Base-by-base conservation (phyloP, 108 stramenopile genomes). In the Cyclostephanos tholiformis region DNA sequence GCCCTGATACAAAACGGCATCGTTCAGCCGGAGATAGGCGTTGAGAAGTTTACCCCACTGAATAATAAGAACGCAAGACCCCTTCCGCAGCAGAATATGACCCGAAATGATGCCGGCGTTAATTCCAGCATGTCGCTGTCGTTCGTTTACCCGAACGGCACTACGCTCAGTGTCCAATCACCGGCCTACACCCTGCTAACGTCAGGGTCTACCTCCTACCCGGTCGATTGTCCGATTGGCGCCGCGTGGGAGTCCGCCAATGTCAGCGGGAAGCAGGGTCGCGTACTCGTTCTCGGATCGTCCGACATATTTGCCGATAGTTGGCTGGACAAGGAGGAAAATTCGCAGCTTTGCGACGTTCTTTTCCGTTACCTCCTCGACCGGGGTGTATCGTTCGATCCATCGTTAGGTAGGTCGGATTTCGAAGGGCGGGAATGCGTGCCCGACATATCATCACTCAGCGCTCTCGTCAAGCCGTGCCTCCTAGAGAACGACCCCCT, bases 251-350 rank as follows among this genome's bases (percentile, higher is more conserved):
- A 93, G 72, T 65, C 74, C 27, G 55, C 56, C 48, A 65, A 62
- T 19, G 35, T 59, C 44, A 20, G 16, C 38, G n/a, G 49, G 20
- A 36, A 63, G 48, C 39, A 76, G 26, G 91, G 91, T 14, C 74
- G 93, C 38, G 44, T 95, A n/a, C 55, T 90, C 20, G 91, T 88
- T 0, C 58, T 89, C 12, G 92, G 89, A 23, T 87, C 88, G 19
- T 80, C 79, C 2, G 90, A 93, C 23, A 82, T 93, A 2, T 91
- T 95, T 43, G 65, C 76, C 10, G 92, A 93, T 63, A 76, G 82
- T n/a, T 95, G 87, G 88, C 38, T 95, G 9, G 88, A 89, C 63
- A 88, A 92, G 82, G 91, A 93, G 50, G 88, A 92, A 23, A 95
- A 95, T 71, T 66, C 60, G 0, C 72, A 76, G 64, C 60, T 95